Conservation (phyloP, 2,329 filamentous ascomycete species). For the Ophiosphaerella herpotricha region DNA sequence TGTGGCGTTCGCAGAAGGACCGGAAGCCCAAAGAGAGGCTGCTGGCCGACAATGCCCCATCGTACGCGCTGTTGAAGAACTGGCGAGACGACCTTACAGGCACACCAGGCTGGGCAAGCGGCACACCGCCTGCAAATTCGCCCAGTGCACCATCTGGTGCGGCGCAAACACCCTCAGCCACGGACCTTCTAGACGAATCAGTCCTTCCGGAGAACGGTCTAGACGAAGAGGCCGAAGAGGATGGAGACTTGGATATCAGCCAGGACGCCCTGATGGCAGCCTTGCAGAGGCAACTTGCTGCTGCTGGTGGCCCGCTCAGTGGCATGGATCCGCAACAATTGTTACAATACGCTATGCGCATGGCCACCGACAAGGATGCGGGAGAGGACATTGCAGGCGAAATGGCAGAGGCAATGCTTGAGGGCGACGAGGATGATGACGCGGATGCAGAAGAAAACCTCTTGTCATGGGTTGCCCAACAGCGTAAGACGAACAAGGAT, state of each 20-base stretch:
- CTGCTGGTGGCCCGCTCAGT: slow-evolving; percentile 40
- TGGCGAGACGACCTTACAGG: slow-evolving; percentile 49
- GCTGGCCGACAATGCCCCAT: slow-evolving; percentile 32
- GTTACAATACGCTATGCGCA: slow-evolving; percentile 50
- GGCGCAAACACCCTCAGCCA: slow-evolving; percentile 7
- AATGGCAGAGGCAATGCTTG: slow-evolving; percentile 50
- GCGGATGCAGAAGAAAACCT: slow-evolving; percentile 35
- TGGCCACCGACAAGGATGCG: slow-evolving; percentile 49
- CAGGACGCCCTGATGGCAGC: slow-evolving; percentile 46
- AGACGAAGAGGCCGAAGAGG: slow-evolving; percentile 20
- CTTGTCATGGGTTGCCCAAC: slow-evolving; percentile 39
- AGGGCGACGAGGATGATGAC: slow-evolving; percentile 37
- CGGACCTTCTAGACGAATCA: slow-evolving; percentile 18
- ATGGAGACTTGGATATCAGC: slow-evolving; percentile 35
- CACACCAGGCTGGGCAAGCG: slow-evolving; percentile 30
- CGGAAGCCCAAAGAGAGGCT: slow-evolving; percentile 28
- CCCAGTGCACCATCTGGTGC: slow-evolving; percentile 7
- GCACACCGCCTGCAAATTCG: slow-evolving; percentile 18
- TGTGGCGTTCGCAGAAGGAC: slow-evolving; percentile 39
- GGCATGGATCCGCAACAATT: slow-evolving; percentile 50
- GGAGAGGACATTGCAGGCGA: slow-evolving; percentile 50
- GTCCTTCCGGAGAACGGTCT: slow-evolving; percentile 17
- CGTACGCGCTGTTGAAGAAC: slow-evolving; percentile 51
- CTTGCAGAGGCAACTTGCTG: slow-evolving; percentile 40
- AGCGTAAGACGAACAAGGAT: slow-evolving; percentile 28